Evolutionary conservation across 768 basidiomycete genomes (phyloP).

Genomic region (Strobilomyces dryophilus): DNA sequence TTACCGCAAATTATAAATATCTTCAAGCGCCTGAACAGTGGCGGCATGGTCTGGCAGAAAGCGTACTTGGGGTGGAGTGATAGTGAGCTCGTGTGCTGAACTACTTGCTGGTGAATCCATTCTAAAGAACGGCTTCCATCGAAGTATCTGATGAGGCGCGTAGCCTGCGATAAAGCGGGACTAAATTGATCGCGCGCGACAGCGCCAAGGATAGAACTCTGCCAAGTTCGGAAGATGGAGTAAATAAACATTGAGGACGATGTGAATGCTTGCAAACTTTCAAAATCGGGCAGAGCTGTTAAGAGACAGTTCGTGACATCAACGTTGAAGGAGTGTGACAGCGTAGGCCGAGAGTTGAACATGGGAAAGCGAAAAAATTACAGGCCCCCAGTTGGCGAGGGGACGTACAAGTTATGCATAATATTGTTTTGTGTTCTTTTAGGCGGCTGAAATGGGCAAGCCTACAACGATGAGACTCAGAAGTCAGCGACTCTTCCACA

Average conservation of each 20-base stretch:
- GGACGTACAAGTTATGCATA: not conserved
- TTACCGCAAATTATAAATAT: conserved; percentile 39
- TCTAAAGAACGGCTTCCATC: not conserved
- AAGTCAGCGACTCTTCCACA: too few species aligned
- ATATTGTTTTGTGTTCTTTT: too few species aligned
- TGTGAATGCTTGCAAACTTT: conserved; percentile 22
- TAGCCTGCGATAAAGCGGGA: conserved; percentile 29
- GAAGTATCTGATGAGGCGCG: conserved; percentile 23
- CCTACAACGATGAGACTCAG: too few species aligned
- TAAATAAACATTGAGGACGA: conserved; percentile 31
- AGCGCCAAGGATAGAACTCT: conserved; percentile 28
- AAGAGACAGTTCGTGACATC: conserved; percentile 33
- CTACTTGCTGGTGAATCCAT: conserved; percentile 4
- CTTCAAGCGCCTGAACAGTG: conserved; percentile 31
- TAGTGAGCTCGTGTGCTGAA: not conserved
- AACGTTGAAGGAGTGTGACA: conserved; percentile 11
- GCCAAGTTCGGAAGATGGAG: conserved; percentile 26
- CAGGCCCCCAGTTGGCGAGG: not conserved
- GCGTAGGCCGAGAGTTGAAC: not conserved
- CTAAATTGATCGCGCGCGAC: conserved; percentile 30
- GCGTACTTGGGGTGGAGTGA: conserved; percentile 19
- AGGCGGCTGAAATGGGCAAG: too few species aligned
- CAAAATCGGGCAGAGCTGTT: conserved; percentile 25
- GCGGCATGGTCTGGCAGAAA: conserved; percentile 22
- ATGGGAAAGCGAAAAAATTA: not conserved